Conservation (phyloP, 2,329 filamentous ascomycete genomes). For the Venturia nashicola region DNA sequence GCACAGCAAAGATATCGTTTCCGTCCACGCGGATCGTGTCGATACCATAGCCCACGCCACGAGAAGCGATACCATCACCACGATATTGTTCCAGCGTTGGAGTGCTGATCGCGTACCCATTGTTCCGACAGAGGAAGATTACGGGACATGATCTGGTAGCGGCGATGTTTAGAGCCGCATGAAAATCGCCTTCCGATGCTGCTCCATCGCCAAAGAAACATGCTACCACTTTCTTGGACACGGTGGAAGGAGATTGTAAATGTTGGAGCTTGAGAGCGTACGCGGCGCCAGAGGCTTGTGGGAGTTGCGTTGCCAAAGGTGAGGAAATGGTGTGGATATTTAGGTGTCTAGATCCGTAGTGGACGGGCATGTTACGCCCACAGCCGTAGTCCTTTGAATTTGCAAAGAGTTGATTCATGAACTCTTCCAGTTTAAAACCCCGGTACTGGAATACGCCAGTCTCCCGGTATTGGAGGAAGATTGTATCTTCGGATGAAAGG, state of each 20-base stretch:
- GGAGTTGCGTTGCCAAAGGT: constrained; percentile 76
- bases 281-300: constrained; percentile 75
- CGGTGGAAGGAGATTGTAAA: constrained; percentile 51
- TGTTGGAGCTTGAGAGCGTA: constrained; percentile 79
- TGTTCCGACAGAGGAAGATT: constrained; percentile 85
- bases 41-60: constrained; percentile 85
- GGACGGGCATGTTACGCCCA: constrained; percentile 93
- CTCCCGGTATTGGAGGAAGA: constrained; percentile 92
- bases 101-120: constrained; percentile 83
- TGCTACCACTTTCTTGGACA: constrained; percentile 56
- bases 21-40: constrained; percentile 86
- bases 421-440: constrained; percentile 75
- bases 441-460: constrained; percentile 83
- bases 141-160: constrained; percentile 80
- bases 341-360: constrained; percentile 75
- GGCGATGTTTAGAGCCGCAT: constrained; percentile 81
- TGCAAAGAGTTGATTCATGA: constrained; percentile 92
- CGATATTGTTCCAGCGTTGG: constrained; percentile 84
- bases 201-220: constrained; percentile 90
- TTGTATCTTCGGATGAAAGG: constrained; percentile 69
- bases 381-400: constrained; percentile 68
- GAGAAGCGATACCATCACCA: constrained; percentile 78
- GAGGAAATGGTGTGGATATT: constrained; percentile 86
- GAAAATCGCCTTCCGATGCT: constrained; percentile 84
- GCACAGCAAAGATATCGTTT: constrained; percentile 86